phyloP scores from a whole-genome alignment of 2,329 filamentous ascomycete species.

The Cladosporium sp. region DNA sequence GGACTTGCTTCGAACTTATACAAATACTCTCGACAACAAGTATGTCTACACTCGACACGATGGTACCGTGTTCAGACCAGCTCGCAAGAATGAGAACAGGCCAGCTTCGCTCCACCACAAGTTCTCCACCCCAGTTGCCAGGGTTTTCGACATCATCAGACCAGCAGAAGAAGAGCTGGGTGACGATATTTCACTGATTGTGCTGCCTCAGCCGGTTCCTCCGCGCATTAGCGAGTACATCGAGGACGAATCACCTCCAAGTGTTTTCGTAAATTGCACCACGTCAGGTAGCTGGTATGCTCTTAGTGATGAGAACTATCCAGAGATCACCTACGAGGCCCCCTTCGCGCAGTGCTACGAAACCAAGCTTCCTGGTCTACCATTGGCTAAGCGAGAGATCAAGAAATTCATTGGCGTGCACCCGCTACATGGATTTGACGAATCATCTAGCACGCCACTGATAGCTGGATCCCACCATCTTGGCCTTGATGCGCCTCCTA shows the following conservation, averaged over 20 bases:
- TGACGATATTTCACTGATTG: conserved; percentile 71
- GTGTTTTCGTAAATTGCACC: conserved; percentile 82
- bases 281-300: conserved; percentile 90
- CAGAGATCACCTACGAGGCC: conserved; percentile 74
- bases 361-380: conserved; percentile 14
- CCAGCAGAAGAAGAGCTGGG: conserved; percentile 66
- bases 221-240: conserved; percentile 41
- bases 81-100: conserved; percentile 27
- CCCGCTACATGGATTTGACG: conserved; percentile 25
- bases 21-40: conserved; percentile 74
- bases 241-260: conserved; percentile 42
- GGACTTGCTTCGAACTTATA: conserved; percentile 83
- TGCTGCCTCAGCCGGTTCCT: conserved; percentile 82
- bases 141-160: conserved; percentile 36
- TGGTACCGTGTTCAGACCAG: conserved; percentile 66
- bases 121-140: conserved; percentile 35
- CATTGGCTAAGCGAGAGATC: conserved; percentile 19
- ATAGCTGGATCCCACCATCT: conserved; percentile 26
- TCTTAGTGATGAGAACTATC: conserved; percentile 82
- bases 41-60: conserved; percentile 89
- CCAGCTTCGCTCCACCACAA: conserved; percentile 29
- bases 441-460: conserved; percentile 18
- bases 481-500: conserved; percentile 25
- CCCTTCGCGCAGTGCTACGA: conserved; percentile 58
- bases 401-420: conserved; percentile 34